These are phyloP conservation scores for Yarrowia bubula DNA, from an alignment of 805 yeast genomes.

Conservation along the genomic window DNA sequence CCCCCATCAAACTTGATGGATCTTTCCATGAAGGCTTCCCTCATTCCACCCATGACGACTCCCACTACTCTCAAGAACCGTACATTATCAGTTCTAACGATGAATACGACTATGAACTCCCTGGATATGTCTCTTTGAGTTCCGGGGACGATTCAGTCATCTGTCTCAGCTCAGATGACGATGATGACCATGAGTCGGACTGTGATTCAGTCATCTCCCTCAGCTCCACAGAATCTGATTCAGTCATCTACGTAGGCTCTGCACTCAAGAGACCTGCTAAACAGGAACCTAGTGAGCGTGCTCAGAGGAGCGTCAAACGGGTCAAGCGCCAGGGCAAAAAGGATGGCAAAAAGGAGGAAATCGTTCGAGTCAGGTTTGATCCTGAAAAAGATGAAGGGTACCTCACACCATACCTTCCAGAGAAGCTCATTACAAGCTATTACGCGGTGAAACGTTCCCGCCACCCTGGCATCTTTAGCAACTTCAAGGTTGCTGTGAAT, in stretches of 20 bases:
- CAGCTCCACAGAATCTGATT: not conserved
- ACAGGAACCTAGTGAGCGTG: too few species aligned
- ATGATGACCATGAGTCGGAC: not conserved
- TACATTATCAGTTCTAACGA: not conserved
- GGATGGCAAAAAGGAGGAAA: too few species aligned
- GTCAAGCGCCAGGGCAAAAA: too few species aligned
- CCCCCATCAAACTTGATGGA: too few species aligned
- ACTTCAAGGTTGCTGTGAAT: not conserved
- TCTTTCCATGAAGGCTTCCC: too few species aligned
- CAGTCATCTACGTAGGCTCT: not conserved
- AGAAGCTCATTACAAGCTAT: not conserved
- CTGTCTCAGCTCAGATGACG: not conserved
- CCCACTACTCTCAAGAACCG: not conserved
- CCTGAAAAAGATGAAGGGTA: not conserved
- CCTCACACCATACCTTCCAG: not conserved
- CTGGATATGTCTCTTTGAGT: not conserved
- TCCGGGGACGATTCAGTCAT: slow-evolving; percentile 1
- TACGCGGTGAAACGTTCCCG: not conserved
- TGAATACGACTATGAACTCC: not conserved
- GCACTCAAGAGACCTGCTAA: not conserved
- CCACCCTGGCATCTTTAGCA: not conserved
- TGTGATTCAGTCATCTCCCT: not conserved
- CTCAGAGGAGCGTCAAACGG: too few species aligned
- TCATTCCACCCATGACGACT: too few species aligned
- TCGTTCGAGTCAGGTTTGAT: too few species aligned